Conservation (phyloP, 208 protist genomes). For the Phytomonas serpens region DNA sequence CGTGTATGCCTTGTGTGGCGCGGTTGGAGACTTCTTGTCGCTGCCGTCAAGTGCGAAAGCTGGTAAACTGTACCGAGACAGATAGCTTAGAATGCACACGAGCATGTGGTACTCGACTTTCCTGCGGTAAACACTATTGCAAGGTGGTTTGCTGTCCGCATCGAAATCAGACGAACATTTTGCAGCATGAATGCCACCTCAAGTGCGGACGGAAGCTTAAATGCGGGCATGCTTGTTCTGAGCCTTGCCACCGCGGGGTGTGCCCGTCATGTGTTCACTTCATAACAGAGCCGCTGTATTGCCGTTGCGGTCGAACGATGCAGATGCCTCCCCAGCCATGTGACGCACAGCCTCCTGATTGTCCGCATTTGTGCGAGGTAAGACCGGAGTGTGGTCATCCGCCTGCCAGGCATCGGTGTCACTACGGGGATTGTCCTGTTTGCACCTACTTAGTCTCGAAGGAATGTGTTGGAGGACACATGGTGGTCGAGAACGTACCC, state of each 20-base stretch:
- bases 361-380: constrained; percentile 34
- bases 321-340: constrained; percentile 66
- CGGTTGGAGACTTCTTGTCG: constrained; percentile 31
- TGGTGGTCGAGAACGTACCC: constrained; percentile 15
- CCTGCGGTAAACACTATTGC: constrained; percentile 70
- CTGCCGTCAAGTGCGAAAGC: constrained; percentile 40
- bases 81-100: constrained; percentile 39
- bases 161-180: constrained; percentile 30
- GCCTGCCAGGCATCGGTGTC: constrained; percentile 35
- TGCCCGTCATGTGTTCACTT: constrained; percentile 64
- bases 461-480: constrained; percentile 40
- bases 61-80: constrained; percentile 33
- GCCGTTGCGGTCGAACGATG: constrained; percentile 40
- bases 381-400: constrained; percentile 36
- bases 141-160: constrained; percentile 39
- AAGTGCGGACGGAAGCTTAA: constrained; percentile 51
- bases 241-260: constrained; percentile 48
- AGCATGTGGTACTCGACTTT: constrained; percentile 54
- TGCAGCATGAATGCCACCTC: constrained; percentile 33
- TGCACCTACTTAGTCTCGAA: constrained; percentile 36
- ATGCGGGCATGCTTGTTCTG: constrained; percentile 66
- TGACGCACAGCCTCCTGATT: constrained; percentile 46
- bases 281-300: constrained; percentile 36
- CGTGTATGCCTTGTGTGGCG: constrained; percentile 35
- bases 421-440: constrained; percentile 65